Evolutionary conservation across 2,329 filamentous ascomycete genomes (phyloP), one percentile per base, ranked within the genome.

Genomic region (Scolecobasidium constrictum): DNA sequence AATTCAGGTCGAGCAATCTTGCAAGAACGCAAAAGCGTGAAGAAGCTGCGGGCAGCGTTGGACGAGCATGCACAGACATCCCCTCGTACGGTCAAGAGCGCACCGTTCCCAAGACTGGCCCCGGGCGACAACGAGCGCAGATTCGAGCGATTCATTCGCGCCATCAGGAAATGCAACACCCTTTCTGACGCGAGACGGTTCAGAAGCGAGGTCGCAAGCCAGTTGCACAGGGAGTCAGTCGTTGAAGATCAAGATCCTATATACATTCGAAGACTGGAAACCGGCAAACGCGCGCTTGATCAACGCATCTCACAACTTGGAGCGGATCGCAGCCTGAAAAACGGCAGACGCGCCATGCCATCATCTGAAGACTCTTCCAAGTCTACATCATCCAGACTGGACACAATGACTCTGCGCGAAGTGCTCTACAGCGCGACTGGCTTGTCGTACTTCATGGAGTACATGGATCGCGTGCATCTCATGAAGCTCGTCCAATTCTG

Each of bases 381-480:
- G 23, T 36, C 23, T 36, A 56, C 60, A n/a, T 64, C 73, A n/a
- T 82, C 83, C 2, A 74, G 72, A 35, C 67, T 88, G 31, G 81
- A 87, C 49, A 83, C 83, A 52, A 81, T 82, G 5, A 80, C 84
- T 1, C 68, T 96, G 2, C 76, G 81, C 11, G 87, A 96, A 50
- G 72, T 98, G n/a, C 71, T 98, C 45, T 83, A 88, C 51, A 87
- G 93, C 60, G 77, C 92, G 2, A 83, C 90, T 1, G 90, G 86
- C 1, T 70, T 98, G 6, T 96, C 92, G 2, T 98, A 94, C 58
- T 96, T 98, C 65, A 98, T 98, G 92, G 92, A 98, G 58, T 96
- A 87, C 56, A 98, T 98, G 92, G 92, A 98, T 58, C 80, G 92
- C 34, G 83, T 88, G 57, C 73, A 75, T 13, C 70, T 90, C 19